These are phyloP conservation scores for Oryza nivara DNA, from an alignment of 176 grass and related monocot species.

Conservation along the genomic window DNA sequence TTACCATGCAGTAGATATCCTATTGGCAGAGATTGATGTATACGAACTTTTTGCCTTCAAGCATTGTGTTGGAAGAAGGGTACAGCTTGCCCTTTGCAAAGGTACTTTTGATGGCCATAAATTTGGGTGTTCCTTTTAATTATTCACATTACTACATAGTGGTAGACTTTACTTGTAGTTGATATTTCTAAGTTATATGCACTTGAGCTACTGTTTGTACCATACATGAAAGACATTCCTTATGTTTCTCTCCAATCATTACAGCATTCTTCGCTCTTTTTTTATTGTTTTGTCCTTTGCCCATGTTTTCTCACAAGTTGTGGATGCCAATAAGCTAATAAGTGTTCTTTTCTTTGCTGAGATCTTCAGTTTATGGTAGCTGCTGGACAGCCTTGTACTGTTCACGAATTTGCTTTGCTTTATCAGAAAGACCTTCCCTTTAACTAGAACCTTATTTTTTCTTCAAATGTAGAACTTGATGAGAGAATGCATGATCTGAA, in stretches of 20 bases:
- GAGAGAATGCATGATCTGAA: slow-evolving; percentile 94
- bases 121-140: slow-evolving; percentile 10
- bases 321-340: background rate
- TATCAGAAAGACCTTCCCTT: background rate
- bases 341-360: background rate
- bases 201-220: background rate
- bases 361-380: slow-evolving; percentile 13
- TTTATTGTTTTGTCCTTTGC: background rate
- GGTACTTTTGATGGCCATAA: slow-evolving; percentile 48
- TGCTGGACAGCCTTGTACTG: background rate
- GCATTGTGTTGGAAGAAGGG: slow-evolving; percentile 86
- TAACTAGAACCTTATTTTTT: slow-evolving; percentile 15
- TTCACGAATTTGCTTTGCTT: slow-evolving; percentile 22
- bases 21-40: slow-evolving; percentile 95
- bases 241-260: background rate
- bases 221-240: background rate
- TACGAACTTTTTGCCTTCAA: slow-evolving; percentile 98
- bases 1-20: slow-evolving; percentile 87
- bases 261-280: background rate
- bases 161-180: background rate
- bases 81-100: slow-evolving; percentile 91
- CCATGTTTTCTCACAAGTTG: background rate
- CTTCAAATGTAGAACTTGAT: slow-evolving; percentile 68
- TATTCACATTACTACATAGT: slow-evolving; percentile 14
- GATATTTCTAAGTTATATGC: background rate